These are phyloP conservation scores for Phytophthora pini DNA, from an alignment of 352 stramenopile genomes.

Conservation along the genomic window DNA sequence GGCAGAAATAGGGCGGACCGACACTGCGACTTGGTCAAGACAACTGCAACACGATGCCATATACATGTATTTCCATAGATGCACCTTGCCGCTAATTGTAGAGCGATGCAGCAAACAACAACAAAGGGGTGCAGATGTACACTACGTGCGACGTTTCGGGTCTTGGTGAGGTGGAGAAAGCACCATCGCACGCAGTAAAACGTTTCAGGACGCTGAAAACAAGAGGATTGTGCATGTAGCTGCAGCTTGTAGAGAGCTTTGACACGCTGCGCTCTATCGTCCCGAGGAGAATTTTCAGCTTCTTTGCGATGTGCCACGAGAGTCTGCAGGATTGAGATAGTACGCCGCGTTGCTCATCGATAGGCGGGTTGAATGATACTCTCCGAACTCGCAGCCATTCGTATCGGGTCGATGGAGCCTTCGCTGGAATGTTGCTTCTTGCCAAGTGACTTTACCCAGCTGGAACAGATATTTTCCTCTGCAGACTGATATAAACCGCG, in stretches of 20 bases:
- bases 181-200: not conserved
- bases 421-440: not conserved
- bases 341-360: constrained; percentile 15
- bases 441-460: not conserved
- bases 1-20: constrained; percentile 22
- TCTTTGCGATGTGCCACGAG: constrained; percentile 13
- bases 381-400: constrained; percentile 13
- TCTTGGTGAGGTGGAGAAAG: constrained; percentile 3
- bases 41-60: constrained; percentile 10
- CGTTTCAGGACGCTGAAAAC: constrained; percentile 12
- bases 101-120: constrained; percentile 7
- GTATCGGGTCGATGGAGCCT: not conserved
- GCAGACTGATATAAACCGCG: not conserved
- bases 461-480: not conserved
- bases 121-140: not conserved
- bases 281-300: constrained; percentile 7
- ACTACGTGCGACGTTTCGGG: constrained; percentile 8
- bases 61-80: no score
- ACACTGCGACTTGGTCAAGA: not conserved
- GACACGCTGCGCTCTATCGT: not conserved
- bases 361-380: constrained; percentile 12
- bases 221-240: not conserved
- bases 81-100: constrained; percentile 15
- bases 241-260: constrained; percentile 1
- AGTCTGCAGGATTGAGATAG: constrained; percentile 10